Evolutionary conservation across 2,329 filamentous ascomycete genomes (phyloP).

Genomic region (Pseudocercospora eumusae): DNA sequence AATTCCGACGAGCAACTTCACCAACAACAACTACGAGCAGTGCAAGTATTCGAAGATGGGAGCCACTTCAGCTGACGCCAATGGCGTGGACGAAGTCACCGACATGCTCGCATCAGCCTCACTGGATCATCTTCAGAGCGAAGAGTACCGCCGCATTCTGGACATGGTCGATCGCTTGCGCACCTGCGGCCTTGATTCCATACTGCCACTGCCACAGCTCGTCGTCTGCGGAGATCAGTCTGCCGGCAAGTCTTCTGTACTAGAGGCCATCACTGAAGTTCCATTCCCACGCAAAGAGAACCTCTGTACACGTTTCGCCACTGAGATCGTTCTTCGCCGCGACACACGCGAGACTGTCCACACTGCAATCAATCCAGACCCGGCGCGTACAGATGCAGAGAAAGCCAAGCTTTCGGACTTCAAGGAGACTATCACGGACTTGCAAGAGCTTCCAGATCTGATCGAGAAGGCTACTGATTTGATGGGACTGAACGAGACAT

Average conservation of each 20-base stretch:
- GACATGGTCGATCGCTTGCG: too few species aligned
- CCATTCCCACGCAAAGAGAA: neutral
- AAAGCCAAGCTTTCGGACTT: neutral
- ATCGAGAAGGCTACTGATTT: too few species aligned
- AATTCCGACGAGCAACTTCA: too few species aligned
- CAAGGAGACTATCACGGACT: neutral
- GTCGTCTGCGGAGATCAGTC: neutral
- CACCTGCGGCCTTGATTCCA: too few species aligned
- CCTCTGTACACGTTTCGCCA: neutral
- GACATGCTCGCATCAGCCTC: too few species aligned
- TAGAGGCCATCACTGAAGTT: neutral
- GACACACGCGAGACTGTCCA: neutral
- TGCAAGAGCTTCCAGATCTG: neutral
- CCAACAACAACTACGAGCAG: too few species aligned
- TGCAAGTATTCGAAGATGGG: too few species aligned
- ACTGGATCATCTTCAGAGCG: too few species aligned
- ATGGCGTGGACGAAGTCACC: too few species aligned
- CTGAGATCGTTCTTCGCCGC: neutral
- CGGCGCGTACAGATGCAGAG: neutral
- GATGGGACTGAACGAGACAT: too few species aligned
- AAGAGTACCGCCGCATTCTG: too few species aligned
- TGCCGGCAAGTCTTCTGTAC: neutral
- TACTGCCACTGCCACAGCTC: neutral
- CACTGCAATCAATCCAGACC: neutral
- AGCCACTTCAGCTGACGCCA: too few species aligned